Percentiles rank a stretch among this genome's conserved stretches.
Evolutionary conservation across 2,329 filamentous ascomycete species (phyloP).

Genomic region (Dothideomycetes sp.): DNA sequence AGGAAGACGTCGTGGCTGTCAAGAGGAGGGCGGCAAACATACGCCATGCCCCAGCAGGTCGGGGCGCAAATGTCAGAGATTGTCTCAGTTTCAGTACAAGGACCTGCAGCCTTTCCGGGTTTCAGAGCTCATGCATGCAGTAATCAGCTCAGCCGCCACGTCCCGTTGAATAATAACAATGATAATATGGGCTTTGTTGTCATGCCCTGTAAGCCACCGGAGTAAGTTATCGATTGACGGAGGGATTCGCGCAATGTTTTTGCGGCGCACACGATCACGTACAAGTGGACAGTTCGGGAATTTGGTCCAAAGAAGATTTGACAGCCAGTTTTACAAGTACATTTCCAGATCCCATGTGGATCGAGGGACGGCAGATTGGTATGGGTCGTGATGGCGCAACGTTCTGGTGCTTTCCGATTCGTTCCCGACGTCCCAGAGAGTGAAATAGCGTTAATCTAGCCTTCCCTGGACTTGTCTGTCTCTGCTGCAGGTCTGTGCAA

Average conservation of each 20-base stretch:
- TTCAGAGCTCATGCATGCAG: conserved; percentile 5
- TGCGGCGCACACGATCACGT: too few species aligned
- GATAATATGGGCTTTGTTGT: background rate
- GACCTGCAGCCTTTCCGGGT: conserved; percentile 9
- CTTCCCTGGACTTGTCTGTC: too few species aligned
- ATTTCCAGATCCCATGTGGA: background rate
- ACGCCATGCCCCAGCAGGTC: conserved; percentile 6
- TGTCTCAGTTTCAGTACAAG: conserved; percentile 9
- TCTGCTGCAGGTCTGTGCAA: too few species aligned
- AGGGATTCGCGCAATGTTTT: too few species aligned
- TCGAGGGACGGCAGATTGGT: conserved; percentile 2
- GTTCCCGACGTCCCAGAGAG: conserved; percentile 9
- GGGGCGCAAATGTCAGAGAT: conserved; percentile 8
- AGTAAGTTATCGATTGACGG: too few species aligned
- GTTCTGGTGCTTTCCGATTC: conserved; percentile 10
- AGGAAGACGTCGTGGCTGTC: conserved; percentile 8
- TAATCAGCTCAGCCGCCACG: conserved; percentile 1
- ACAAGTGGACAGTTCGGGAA: too few species aligned
- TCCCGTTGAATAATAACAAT: background rate
- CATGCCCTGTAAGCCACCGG: too few species aligned
- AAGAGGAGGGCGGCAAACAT: conserved; percentile 2
- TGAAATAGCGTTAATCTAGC: too few species aligned
- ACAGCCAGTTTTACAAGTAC: too few species aligned
- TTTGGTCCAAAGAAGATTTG: too few species aligned
- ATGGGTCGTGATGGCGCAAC: conserved; percentile 7